These are phyloP conservation scores for Eimeria maxima DNA, from an alignment of 169 alveolate species.

Conservation along the genomic window DNA sequence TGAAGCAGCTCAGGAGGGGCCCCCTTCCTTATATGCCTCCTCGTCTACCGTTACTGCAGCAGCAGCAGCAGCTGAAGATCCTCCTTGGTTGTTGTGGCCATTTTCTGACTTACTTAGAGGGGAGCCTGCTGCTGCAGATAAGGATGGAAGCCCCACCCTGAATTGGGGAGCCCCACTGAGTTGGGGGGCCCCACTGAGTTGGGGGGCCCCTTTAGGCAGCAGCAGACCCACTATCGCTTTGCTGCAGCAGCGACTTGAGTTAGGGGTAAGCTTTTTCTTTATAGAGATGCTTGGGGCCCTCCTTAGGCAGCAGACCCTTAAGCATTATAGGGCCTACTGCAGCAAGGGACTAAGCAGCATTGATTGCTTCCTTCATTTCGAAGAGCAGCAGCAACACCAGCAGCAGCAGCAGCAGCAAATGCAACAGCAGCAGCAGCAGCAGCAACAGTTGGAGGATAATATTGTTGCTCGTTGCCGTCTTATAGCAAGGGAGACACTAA, in stretches of 20 bases:
- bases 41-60: not conserved
- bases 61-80: not conserved
- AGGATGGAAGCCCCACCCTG: too few species aligned
- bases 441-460: too few species aligned
- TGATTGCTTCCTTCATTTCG: not conserved
- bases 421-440: not conserved
- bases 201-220: not conserved
- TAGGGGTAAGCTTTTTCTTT: not conserved
- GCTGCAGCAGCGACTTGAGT: slow-evolving; percentile 11
- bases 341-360: not conserved
- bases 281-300: slow-evolving; percentile 48
- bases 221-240: not conserved
- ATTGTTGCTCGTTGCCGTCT: not conserved
- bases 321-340: not conserved
- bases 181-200: not conserved
- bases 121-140: not conserved
- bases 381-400: not conserved
- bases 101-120: not conserved
- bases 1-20: too few species aligned
- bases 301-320: not conserved
- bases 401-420: not conserved
- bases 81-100: slow-evolving; percentile 33
- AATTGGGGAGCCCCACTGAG: not conserved
- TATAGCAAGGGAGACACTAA: not conserved
- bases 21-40: not conserved